Evolutionary conservation across 2,329 filamentous ascomycete genomes (phyloP), one percentile per base, ranked within the genome.

Genomic region (Anisogramma anomala): DNA sequence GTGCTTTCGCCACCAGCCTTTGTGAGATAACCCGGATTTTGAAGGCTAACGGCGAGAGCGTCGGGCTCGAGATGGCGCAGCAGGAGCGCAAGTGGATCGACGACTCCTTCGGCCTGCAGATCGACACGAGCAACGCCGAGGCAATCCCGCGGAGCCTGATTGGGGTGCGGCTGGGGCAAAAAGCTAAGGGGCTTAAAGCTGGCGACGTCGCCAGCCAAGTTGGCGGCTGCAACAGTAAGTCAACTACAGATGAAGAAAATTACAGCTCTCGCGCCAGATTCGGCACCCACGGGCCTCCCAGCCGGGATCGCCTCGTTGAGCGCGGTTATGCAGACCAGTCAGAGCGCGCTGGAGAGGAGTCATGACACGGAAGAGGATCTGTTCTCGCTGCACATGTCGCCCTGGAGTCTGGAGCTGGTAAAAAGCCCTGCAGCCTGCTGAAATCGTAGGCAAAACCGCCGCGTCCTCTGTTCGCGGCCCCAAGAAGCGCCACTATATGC

Each of bases 61-160:
- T 94, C 14, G 87, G 83, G 2, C 64, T 93, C 42, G 77, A 85
- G 55, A 94, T 94, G 81, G 85, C 82, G 0, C 58, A 84, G 35
- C 77, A 85, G 43, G 87, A 94, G 60, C 84, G 79, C 56, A 72
- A 83, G 51, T 94, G 86, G 86, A 87, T 94, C 39, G 74, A 85
- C 53, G 68, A 79, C 34, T 84, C 87, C 52, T 94, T 94, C 58
- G 82, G 81, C 5, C 65, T 84, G 33, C 31, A 59, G 61, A 40
- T 67, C 59, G 47, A 65, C 59, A 39, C 58, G 35, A 49, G 53
- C 43, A 49, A 46, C 35, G 48, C 45, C 17, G 43, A 49, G 22
- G 48, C 49, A 26, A 47, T 47, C 35, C 69, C 71, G 1, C 63
- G 80, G 20, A 75, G 75, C 22, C 72, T 79, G 5, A 69, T 76